These are phyloP conservation scores for Hanseniaspora valbyensis DNA, from an alignment of 805 yeast genomes.

Conservation along the genomic window DNA sequence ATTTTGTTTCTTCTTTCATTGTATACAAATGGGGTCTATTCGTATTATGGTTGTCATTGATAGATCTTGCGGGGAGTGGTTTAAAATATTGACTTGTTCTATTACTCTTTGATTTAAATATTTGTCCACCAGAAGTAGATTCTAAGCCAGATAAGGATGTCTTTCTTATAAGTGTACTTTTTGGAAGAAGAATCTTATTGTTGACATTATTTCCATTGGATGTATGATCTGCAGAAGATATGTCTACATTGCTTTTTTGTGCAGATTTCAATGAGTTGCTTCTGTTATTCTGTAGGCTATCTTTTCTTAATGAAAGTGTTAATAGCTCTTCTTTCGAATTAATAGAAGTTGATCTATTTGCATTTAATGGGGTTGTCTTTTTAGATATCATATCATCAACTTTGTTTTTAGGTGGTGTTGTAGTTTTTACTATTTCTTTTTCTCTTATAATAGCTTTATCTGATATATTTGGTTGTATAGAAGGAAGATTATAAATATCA, in stretches of 20 bases:
- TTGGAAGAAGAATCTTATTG: background rate
- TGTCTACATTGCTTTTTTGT: background rate
- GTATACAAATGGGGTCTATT: background rate
- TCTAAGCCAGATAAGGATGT: constrained; percentile 6
- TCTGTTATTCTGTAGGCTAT: too few relatives aligned
- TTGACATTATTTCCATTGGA: background rate
- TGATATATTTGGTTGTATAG: background rate
- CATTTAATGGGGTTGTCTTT: background rate
- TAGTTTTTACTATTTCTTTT: too few relatives aligned
- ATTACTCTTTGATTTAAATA: background rate
- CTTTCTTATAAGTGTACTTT: background rate
- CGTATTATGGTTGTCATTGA: background rate
- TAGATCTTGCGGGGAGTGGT: constrained; percentile 11
- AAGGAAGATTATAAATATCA: background rate
- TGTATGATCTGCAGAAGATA: background rate
- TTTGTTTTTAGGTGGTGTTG: too few relatives aligned
- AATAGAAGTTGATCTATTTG: background rate
- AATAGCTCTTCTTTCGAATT: background rate
- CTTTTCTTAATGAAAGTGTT: background rate
- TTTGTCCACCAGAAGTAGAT: background rate
- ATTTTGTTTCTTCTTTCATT: constrained; percentile 2
- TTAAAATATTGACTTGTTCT: constrained; percentile 12
- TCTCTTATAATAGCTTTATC: too few relatives aligned
- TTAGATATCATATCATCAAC: background rate
- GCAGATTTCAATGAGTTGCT: background rate